These are phyloP conservation scores for Cyclotella baltica DNA, from an alignment of 108 stramenopile genomes.

Conservation along the genomic window DNA sequence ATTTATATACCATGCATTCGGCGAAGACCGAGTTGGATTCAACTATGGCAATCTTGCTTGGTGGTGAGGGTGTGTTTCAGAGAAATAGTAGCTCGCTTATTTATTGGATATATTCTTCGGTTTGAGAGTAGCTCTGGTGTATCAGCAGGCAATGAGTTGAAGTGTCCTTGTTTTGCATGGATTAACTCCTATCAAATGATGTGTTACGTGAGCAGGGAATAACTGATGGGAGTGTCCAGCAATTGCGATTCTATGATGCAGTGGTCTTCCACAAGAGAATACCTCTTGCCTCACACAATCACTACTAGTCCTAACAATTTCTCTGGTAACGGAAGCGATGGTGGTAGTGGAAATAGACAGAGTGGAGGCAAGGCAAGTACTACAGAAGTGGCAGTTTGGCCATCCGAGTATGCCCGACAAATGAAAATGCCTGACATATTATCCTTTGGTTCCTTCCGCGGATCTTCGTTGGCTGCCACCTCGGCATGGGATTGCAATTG, in stretches of 20 bases:
- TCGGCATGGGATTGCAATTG: too few species aligned
- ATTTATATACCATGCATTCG: conserved; percentile 11
- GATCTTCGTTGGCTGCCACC: too few species aligned
- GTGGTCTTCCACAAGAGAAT: conserved; percentile 29
- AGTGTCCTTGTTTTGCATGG: conserved; percentile 33
- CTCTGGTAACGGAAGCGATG: too few species aligned
- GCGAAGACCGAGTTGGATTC: conserved; percentile 36
- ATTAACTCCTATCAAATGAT: conserved; percentile 41
- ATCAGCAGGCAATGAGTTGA: not conserved
- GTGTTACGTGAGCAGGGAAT: conserved; percentile 30
- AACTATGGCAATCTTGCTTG: conserved; percentile 35
- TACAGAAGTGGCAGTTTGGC: too few species aligned
- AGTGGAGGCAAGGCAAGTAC: too few species aligned
- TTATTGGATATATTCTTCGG: conserved; percentile 37
- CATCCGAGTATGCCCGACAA: too few species aligned
- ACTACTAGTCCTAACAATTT: too few species aligned
- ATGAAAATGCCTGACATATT: too few species aligned
- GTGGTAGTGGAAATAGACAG: too few species aligned
- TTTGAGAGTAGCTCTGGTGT: not conserved
- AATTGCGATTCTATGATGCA: conserved; percentile 43
- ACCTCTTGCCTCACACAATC: not conserved
- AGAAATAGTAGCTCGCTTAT: conserved; percentile 17
- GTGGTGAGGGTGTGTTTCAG: not conserved
- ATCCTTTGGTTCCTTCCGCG: too few species aligned
- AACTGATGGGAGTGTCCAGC: conserved; percentile 7